phyloP scores from a whole-genome alignment of 441 rosid species.

The Codiaeum variegatum region DNA sequence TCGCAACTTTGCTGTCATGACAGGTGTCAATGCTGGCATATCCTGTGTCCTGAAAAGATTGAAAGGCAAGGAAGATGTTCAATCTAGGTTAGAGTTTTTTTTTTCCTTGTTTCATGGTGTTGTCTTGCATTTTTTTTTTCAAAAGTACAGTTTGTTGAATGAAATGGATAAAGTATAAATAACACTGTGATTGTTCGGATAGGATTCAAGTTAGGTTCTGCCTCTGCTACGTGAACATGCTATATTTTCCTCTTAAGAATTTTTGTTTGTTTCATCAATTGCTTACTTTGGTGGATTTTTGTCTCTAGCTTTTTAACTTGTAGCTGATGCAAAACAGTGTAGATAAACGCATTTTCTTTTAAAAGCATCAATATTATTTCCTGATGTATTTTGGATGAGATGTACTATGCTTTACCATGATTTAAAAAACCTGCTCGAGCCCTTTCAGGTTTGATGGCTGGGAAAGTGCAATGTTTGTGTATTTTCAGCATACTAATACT shows the following conservation, averaged over 20 bases:
- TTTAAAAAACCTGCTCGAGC: not conserved
- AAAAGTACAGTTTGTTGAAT: not conserved
- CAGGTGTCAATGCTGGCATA: conserved; percentile 91
- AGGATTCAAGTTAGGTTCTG: not conserved
- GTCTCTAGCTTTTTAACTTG: no score
- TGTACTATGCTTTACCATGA: not conserved
- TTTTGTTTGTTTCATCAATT: not conserved
- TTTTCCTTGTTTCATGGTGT: not conserved
- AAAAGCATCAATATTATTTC: not conserved
- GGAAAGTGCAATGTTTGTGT: not conserved
- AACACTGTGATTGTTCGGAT: not conserved
- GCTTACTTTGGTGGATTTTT: not conserved
- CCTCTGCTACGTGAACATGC: not conserved
- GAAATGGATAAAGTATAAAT: not conserved
- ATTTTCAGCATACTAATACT: not conserved
- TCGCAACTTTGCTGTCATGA: conserved; percentile 90
- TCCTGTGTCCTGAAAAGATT: conserved; percentile 74
- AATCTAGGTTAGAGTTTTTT: conserved; percentile 54
- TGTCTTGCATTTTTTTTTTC: not conserved
- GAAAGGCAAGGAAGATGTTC: conserved; percentile 93
- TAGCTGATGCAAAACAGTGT: not conserved
- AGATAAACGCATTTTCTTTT: not conserved
- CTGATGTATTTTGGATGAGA: not conserved
- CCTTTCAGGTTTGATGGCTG: not conserved
- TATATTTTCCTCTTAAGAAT: not conserved